Conservation (phyloP, 257 asterid species). For the Solanum rostratum region DNA sequence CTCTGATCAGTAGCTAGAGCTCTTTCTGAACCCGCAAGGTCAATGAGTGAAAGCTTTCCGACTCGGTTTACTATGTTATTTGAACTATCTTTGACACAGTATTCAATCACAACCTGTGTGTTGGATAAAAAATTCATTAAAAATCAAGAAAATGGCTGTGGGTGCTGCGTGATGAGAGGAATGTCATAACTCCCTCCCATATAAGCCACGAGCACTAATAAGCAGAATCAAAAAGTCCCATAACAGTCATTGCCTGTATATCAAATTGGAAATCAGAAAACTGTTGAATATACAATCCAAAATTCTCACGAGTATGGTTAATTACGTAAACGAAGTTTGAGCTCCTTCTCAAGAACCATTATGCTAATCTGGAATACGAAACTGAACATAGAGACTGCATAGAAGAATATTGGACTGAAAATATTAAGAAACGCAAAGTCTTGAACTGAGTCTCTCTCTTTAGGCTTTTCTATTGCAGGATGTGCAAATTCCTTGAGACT, state of each 20-base stretch:
- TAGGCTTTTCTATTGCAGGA: background rate
- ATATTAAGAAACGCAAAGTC: background rate
- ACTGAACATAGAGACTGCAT: no score
- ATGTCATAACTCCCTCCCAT: constrained; percentile 22
- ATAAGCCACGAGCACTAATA: constrained; percentile 31
- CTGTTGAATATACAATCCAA: no score
- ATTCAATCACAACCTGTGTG: constrained; percentile 36
- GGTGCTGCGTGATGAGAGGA: constrained; percentile 4
- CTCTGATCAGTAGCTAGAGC: constrained; percentile 64
- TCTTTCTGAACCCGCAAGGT: constrained; percentile 77
- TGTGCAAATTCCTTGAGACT: constrained; percentile 27
- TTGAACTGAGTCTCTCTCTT: background rate
- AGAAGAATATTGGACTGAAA: no score
- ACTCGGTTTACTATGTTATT: constrained; percentile 25
- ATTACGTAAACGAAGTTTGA: no score
- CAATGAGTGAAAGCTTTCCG: constrained; percentile 60
- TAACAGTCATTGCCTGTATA: constrained; percentile 23
- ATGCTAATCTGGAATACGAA: no score
- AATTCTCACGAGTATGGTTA: no score
- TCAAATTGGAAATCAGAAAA: background rate
- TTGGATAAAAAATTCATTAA: background rate
- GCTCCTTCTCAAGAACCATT: no score
- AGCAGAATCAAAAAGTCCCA: constrained; percentile 34
- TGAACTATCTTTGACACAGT: constrained; percentile 31
- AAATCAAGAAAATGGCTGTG: background rate